These are phyloP conservation scores for Hyphodiscus hymeniophilus DNA, from an alignment of 495 filamentous ascomycete genomes.

Conservation along the genomic window DNA sequence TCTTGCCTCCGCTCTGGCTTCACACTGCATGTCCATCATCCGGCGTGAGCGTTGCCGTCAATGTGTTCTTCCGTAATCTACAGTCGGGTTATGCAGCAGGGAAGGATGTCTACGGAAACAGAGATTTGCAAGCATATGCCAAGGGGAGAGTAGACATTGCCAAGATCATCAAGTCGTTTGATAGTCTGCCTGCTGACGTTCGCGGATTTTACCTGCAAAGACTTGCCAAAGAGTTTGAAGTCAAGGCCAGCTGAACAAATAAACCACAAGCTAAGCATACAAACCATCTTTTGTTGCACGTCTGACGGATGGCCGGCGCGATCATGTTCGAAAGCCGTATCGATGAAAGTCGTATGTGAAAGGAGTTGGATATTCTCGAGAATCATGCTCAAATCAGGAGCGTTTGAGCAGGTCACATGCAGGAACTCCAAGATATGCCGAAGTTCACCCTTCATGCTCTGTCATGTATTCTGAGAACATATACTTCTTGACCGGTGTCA, in stretches of 20 bases:
- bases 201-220: conserved; percentile 68
- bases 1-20: conserved; percentile 74
- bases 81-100: conserved; percentile 62
- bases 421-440: no score
- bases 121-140: conserved; percentile 78
- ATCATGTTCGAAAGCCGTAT: not conserved
- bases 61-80: conserved; percentile 76
- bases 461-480: no score
- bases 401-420: no score
- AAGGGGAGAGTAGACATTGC: conserved; percentile 65
- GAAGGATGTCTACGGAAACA: conserved; percentile 80
- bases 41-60: conserved; percentile 60
- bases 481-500: no score
- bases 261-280: not conserved
- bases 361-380: not conserved
- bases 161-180: conserved; percentile 59
- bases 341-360: not conserved
- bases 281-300: not conserved
- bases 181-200: conserved; percentile 55
- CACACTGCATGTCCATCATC: conserved; percentile 66
- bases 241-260: conserved; percentile 14
- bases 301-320: not conserved
- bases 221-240: conserved; percentile 60
- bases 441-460: no score
- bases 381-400: not conserved